Base-by-base conservation (phyloP, 768 basidiomycete genomes). In the Panellus pusillus region DNA sequence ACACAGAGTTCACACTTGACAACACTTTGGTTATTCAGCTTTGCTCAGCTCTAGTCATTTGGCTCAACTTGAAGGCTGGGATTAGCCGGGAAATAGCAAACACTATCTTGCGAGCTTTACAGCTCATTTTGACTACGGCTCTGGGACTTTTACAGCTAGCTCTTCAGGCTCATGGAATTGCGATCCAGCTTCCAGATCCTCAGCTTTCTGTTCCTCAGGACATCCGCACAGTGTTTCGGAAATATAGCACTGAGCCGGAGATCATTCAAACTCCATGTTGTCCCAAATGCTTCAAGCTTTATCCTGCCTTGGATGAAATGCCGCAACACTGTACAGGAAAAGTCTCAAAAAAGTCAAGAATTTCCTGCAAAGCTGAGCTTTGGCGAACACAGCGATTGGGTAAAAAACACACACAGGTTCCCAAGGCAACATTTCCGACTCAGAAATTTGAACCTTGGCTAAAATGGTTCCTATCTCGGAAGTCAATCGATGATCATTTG, bases 391-490 rank as follows among this genome's bases (percentile, higher is more conserved):
- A 35, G 27, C 38, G 27, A 13, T 40, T 24, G 27, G 17, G 37
- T 12, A 50, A n/a, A 15, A 29, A 9, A 4, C 9, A 7, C 13
- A 20, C 18, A 20, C 11, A 27, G 17, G 31, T 50, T 28, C 49
- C 49, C 3, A 20, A 40, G 14, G 28, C 39, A 14, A 27, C 27
- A 28, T 50, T n/a, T 37, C 41, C 41, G 27, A 50, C 49, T 9
- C 49, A 50, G 19, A 35, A 50, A 7, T 50, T 50, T 28, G 49
- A 50, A 24, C 41, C 49, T 4, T 50, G 49, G 49, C 49, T 50
- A 28, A 9, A 28, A 7, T 50, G 9, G 6, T 42, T 50, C 41
- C 38, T 50, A 8, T 40, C 39, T 31, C 49, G 19, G n/a, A 12
- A 24, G 19, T 5, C 6, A 8, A 43, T 50, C 12, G 49, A 50